phyloP scores from a whole-genome alignment of 371 early-diverging fungal genomes.

The Mucor racemosus region DNA sequence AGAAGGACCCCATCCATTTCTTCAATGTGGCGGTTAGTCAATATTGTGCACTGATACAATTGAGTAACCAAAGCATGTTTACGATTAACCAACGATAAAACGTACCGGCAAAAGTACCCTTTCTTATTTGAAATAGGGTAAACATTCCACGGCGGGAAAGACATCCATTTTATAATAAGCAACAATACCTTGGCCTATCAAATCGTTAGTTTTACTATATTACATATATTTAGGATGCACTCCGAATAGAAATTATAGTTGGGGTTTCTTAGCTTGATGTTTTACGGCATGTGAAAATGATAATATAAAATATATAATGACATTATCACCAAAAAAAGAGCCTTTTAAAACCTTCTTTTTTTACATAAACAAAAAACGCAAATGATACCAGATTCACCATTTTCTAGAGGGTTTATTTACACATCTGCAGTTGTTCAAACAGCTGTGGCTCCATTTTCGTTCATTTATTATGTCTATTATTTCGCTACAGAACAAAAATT shows the following conservation, averaged over 20 bases:
- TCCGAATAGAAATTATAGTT: constrained; percentile 5
- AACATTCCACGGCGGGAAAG: neutral
- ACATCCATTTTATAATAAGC: neutral
- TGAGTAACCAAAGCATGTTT: constrained; percentile 3
- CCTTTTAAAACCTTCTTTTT: constrained; percentile 7
- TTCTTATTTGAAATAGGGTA: neutral
- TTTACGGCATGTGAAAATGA: constrained; percentile 8
- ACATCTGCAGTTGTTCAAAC: constrained; percentile 43
- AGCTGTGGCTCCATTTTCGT: constrained; percentile 53
- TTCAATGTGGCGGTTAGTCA: neutral
- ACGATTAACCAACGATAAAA: neutral
- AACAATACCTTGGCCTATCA: neutral
- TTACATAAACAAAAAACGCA: neutral
- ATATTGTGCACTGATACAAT: constrained; percentile 1
- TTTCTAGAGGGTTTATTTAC: constrained; percentile 39
- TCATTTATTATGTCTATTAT: constrained; percentile 54
- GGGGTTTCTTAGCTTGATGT: constrained; percentile 6
- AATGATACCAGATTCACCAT: constrained; percentile 45
- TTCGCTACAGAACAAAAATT: constrained; percentile 45
- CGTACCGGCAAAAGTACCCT: neutral
- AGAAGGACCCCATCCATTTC: constrained; percentile 8
- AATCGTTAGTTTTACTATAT: neutral
- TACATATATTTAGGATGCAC: neutral
- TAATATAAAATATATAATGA: neutral
- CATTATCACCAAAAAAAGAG: neutral